Evolutionary conservation across 225 moss, liverwort and hornwort genomes (phyloP).

Genomic region (Physcomitrellopsis africana): DNA sequence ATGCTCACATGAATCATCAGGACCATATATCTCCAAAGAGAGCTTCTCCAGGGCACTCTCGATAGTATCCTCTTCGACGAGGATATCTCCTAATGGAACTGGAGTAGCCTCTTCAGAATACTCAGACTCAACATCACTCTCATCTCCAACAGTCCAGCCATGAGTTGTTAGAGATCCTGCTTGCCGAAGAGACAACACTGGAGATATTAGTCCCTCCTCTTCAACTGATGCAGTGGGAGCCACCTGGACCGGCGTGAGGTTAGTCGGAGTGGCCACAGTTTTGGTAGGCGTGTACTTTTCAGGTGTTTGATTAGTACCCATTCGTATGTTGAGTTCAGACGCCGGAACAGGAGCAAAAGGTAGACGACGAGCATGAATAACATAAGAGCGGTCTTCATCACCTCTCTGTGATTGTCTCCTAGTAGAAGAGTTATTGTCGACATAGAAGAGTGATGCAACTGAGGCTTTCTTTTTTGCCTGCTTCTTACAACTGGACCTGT

Average conservation of each 20-base stretch:
- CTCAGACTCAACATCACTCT: slow-evolving; percentile 38
- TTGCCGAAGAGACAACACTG: slow-evolving; percentile 70
- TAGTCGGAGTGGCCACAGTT: slow-evolving; percentile 29
- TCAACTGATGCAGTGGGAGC: slow-evolving; percentile 15
- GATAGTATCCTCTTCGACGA: slow-evolving; percentile 31
- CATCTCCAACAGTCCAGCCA: slow-evolving; percentile 29
- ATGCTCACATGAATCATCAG: slow-evolving; percentile 51
- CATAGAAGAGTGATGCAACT: slow-evolving; percentile 34
- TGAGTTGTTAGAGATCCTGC: slow-evolving; percentile 43
- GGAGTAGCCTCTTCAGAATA: slow-evolving; percentile 36
- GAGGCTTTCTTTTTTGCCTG: slow-evolving; percentile 39
- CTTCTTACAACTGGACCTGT: slow-evolving; percentile 39
- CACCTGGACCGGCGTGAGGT: slow-evolving; percentile 32
- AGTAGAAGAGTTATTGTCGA: slow-evolving; percentile 53
- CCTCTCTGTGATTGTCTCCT: slow-evolving; percentile 46
- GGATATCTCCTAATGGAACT: slow-evolving; percentile 35
- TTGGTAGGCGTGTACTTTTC: slow-evolving; percentile 51
- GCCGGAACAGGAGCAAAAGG: slow-evolving; percentile 64
- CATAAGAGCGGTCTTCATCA: slow-evolving; percentile 49
- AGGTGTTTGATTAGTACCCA: slow-evolving; percentile 44
- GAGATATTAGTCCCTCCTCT: slow-evolving; percentile 35
- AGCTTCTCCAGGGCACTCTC: slow-evolving; percentile 35
- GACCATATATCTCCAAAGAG: slow-evolving; percentile 31
- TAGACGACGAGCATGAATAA: slow-evolving; percentile 54
- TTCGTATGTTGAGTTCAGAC: slow-evolving; percentile 57